Evolutionary conservation across 2,329 filamentous ascomycete species (phyloP), one percentile per base, ranked within the genome.

Genomic region (Juglanconis juglandina): DNA sequence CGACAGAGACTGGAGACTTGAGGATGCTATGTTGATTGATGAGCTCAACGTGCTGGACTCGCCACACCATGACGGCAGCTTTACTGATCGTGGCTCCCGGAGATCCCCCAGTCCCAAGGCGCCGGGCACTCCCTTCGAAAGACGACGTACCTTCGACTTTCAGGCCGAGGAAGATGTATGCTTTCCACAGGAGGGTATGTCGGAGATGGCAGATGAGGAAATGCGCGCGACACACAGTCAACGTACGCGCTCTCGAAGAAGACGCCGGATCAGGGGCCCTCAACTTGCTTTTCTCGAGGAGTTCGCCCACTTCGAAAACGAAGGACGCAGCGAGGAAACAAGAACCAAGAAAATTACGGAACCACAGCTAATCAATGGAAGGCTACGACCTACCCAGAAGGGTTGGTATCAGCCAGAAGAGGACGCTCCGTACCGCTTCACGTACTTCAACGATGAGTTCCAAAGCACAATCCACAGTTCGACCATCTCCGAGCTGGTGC

Each of bases 361-460:
- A 71, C 95, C 95, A 9, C 87, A 97, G 69, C 85, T 98, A 66
- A 88, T 99, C 61, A 94, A 94, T 62, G 95, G 95, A 0, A 86
- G 95, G 57, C 77, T 99, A 49, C 87, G 95, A 5, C 92, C 93
- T 11, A 86, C 91, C 44, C 87, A 90, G 64, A 85, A 84, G 66
- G 84, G 85, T 13, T 99, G 94, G 94, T 94, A 92, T 72, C 85
- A 89, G 44, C 87, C 91, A 56, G 91, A 95, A 65, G 93, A 96
- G 63, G 94, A 97, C 65, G 87, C 89, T 0, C 95, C 95, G 0
- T 98, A 96, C 72, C 86, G 95, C 33, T 99, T 97, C 73, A 98
- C 95, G 0, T 99, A 99, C 74, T 99, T 99, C 81, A 98, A 98
- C 73, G 95, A 98, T 71, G 92, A 96, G 64, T 92, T 98, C 59